A percentile compares a stretch with the other conserved stretches of the same genome.
Evolutionary conservation across 306 rosid genomes (phyloP).

Genomic region (Corylus heterophylla): DNA sequence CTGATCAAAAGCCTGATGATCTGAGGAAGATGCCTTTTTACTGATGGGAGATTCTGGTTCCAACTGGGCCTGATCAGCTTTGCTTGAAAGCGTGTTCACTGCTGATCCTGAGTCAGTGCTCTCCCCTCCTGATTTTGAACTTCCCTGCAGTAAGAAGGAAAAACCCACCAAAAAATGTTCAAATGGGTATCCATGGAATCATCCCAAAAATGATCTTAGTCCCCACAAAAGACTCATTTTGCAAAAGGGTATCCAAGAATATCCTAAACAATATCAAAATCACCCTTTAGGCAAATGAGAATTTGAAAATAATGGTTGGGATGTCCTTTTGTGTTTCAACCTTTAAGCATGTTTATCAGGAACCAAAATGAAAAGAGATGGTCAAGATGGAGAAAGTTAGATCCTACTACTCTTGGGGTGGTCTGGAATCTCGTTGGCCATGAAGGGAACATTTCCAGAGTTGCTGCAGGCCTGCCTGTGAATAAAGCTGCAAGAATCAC

Average conservation of each 20-base stretch:
- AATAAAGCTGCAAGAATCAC: constrained; percentile 75
- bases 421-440: constrained; percentile 96
- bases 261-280: constrained; percentile 2
- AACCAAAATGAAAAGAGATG: constrained; percentile 21
- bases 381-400: constrained; percentile 43
- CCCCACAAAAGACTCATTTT: constrained; percentile 16
- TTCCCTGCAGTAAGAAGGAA: constrained; percentile 45
- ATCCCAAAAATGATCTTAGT: not conserved
- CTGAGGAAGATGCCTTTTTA: constrained; percentile 60
- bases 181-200: constrained; percentile 15
- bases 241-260: constrained; percentile 12
- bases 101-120: constrained; percentile 93
- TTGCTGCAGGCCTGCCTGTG: constrained; percentile 85
- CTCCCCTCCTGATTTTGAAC: constrained; percentile 81
- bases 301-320: not conserved
- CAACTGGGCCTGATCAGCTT: constrained; percentile 46
- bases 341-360: constrained; percentile 22
- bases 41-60: constrained; percentile 82
- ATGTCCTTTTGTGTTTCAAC: constrained; percentile 13
- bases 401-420: constrained; percentile 51
- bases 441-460: constrained; percentile 99
- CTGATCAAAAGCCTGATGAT: constrained; percentile 54
- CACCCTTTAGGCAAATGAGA: constrained; percentile 1
- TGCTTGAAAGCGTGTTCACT: constrained; percentile 59
- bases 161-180: constrained; percentile 17